phyloP scores from a whole-genome alignment of 495 filamentous ascomycete species.

The Stereocaulon alpinum region DNA sequence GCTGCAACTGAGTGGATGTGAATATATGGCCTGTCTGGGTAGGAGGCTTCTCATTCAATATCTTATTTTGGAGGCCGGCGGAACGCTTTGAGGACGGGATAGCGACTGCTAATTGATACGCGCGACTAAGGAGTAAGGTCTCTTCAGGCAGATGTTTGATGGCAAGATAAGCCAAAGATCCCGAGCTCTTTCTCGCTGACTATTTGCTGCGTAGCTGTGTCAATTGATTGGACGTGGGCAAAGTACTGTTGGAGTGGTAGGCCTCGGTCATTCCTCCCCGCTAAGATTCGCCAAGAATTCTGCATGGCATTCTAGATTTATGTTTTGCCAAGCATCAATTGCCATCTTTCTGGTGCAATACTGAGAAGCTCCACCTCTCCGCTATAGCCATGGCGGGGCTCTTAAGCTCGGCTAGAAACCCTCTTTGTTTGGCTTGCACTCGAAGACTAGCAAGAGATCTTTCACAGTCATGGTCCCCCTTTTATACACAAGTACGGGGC shows the following conservation, averaged over 20 bases:
- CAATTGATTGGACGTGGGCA: too few relatives aligned
- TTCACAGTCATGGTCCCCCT: conserved; percentile 8
- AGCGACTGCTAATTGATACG: not conserved
- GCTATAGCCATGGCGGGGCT: not conserved
- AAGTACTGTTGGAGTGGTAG: too few relatives aligned
- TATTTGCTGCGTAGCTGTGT: too few relatives aligned
- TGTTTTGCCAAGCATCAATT: too few relatives aligned
- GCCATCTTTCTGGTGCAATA: too few relatives aligned
- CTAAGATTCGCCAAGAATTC: too few relatives aligned
- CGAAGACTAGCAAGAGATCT: conserved; percentile 19
- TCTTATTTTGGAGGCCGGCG: not conserved
- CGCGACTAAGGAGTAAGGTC: not conserved
- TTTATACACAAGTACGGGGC: conserved; percentile 38
- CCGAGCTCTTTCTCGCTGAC: too few relatives aligned
- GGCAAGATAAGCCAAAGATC: not conserved
- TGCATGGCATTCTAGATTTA: too few relatives aligned
- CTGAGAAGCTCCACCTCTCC: not conserved
- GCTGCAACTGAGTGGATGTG: not conserved
- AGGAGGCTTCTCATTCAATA: not conserved
- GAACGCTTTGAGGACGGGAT: not conserved
- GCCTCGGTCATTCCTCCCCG: too few relatives aligned
- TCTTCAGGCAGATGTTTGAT: not conserved
- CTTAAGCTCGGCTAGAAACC: not conserved
- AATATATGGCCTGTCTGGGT: not conserved
- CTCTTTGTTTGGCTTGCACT: conserved; percentile 23